Conservation (phyloP, 805 yeast species). For the Metschnikowia amazonensis region DNA sequence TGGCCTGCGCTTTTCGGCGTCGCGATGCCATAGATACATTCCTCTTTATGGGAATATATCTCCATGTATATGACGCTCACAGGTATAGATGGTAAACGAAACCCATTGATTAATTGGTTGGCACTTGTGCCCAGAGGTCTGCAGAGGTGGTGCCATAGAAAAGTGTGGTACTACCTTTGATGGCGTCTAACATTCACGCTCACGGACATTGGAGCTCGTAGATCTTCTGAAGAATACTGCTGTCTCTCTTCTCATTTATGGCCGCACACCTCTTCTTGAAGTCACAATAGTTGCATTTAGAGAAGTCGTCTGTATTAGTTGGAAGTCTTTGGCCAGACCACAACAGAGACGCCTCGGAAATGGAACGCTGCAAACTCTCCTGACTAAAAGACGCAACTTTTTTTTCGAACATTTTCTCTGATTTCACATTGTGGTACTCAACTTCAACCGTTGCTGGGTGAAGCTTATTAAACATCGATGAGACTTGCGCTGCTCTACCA, state of each 20-base stretch:
- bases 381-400: constrained; percentile 37
- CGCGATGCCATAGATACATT: neutral
- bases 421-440: constrained; percentile 45
- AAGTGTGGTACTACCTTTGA: constrained; percentile 23
- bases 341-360: constrained; percentile 38
- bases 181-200: constrained; percentile 19
- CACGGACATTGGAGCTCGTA: constrained; percentile 9
- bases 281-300: constrained; percentile 54
- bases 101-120: constrained; percentile 29
- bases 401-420: constrained; percentile 36
- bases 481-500: constrained; percentile 49
- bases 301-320: constrained; percentile 34
- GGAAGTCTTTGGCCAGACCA: constrained; percentile 63
- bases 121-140: constrained; percentile 20
- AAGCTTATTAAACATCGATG: constrained; percentile 31
- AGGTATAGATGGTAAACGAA: constrained; percentile 42
- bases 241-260: constrained; percentile 9
- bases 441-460: constrained; percentile 43
- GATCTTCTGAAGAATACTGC: constrained; percentile 6
- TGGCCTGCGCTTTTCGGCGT: neutral
- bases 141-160: constrained; percentile 24
- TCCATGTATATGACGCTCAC: constrained; percentile 33
- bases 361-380: constrained; percentile 23
- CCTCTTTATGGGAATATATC: constrained; percentile 28
- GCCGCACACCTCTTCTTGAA: constrained; percentile 32